Evolutionary conservation across 306 rosid species (phyloP).

Genomic region (Cicer pinnatifidum): DNA sequence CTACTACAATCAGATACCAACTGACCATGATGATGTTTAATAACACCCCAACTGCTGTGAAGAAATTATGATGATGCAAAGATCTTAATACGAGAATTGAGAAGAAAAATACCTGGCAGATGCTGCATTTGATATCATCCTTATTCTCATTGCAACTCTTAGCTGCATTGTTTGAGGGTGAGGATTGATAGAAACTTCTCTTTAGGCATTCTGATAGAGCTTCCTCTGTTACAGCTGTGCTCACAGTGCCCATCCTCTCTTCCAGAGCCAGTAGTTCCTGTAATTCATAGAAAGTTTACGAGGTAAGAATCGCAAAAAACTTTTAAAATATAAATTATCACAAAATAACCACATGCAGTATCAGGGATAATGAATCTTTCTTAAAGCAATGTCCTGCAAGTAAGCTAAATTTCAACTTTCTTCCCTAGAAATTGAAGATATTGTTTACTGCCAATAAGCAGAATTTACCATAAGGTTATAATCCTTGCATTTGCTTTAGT

Average conservation of each 20-base stretch:
- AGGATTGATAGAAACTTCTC: slow-evolving; percentile 58
- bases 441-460: not conserved
- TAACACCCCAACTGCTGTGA: not conserved
- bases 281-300: slow-evolving; percentile 32
- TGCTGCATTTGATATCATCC: slow-evolving; percentile 81
- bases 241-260: slow-evolving; percentile 96
- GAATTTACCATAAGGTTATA: slow-evolving; percentile 12
- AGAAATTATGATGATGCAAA: not conserved
- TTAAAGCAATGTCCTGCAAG: slow-evolving; percentile 20
- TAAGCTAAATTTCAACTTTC: slow-evolving; percentile 31
- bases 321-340: not conserved
- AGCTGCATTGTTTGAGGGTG: slow-evolving; percentile 49
- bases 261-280: slow-evolving; percentile 94
- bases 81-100: slow-evolving; percentile 2
- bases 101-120: slow-evolving; percentile 76
- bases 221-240: slow-evolving; percentile 92
- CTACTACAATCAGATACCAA: slow-evolving; percentile 16
- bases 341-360: slow-evolving; percentile 19
- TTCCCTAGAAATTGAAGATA: slow-evolving; percentile 14
- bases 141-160: slow-evolving; percentile 49
- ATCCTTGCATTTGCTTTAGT: slow-evolving; percentile 4
- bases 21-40: slow-evolving; percentile 28
- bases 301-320: slow-evolving; percentile 30
- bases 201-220: slow-evolving; percentile 67
- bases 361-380: slow-evolving; percentile 25